Percentiles rank a stretch among this genome's conserved stretches.
These are phyloP conservation scores for Malus hybrid DNA, from an alignment of 331 rosid genomes.

Conservation along the genomic window DNA sequence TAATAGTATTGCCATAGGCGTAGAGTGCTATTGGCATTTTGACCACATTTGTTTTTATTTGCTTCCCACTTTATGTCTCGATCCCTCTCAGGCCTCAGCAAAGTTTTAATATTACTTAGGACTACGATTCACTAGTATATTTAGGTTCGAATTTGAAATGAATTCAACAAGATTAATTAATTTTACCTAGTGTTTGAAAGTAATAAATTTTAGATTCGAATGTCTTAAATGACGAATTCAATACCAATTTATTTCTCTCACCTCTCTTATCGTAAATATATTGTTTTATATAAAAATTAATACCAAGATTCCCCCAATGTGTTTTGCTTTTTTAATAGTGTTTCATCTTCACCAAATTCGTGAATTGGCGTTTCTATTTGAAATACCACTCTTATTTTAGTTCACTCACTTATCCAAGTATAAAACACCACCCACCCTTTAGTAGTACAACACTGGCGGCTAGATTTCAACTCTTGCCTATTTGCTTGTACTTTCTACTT, in stretches of 20 bases:
- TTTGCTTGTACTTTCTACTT: not conserved
- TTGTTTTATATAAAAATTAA: no score
- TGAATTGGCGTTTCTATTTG: no score
- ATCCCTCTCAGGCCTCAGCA: not conserved
- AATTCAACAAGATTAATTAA: no score
- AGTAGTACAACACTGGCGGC: not conserved
- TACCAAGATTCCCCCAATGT: no score
- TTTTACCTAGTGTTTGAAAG: no score
- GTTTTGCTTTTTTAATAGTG: no score
- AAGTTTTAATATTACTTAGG: no score
- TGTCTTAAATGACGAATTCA: no score
- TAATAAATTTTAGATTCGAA: fast-evolving
- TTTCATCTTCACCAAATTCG: no score
- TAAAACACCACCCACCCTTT: not conserved
- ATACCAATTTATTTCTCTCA: no score
- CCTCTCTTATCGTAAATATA: no score
- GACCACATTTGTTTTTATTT: not conserved
- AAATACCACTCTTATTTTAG: not conserved
- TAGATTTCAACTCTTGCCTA: not conserved
- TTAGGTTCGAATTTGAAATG: not conserved
- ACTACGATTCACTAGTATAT: fast-evolving
- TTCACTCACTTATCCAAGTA: not conserved
- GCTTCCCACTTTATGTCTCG: not conserved
- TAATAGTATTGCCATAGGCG: not conserved
- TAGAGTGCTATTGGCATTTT: not conserved